These are phyloP conservation scores for Inga oerstediana DNA, from an alignment of 306 rosid genomes.

Conservation along the genomic window DNA sequence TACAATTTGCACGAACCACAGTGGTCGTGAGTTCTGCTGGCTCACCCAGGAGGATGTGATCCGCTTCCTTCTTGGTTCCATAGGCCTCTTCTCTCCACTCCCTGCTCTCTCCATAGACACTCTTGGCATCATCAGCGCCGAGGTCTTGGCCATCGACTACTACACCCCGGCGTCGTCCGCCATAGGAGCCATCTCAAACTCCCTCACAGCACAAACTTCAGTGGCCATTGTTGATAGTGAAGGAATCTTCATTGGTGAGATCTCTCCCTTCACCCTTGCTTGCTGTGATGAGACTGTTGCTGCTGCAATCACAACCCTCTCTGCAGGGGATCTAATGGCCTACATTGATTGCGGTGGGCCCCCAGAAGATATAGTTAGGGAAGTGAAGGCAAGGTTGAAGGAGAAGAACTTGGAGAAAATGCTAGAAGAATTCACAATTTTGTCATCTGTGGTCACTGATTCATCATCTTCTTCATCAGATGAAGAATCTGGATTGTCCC, in stretches of 20 bases:
- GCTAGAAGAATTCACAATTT: slow-evolving; percentile 59
- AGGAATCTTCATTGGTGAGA: slow-evolving; percentile 78
- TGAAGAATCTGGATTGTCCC: slow-evolving; percentile 59
- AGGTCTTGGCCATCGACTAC: slow-evolving; percentile 64
- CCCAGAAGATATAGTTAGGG: slow-evolving; percentile 71
- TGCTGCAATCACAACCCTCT: slow-evolving; percentile 75
- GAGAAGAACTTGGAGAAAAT: slow-evolving; percentile 64
- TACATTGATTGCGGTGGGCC: slow-evolving; percentile 94
- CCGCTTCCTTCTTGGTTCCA: slow-evolving; percentile 77
- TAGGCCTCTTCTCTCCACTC: slow-evolving; percentile 78
- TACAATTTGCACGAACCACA: slow-evolving; percentile 45
- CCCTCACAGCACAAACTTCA: slow-evolving; percentile 70
- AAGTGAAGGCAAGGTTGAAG: slow-evolving; percentile 68
- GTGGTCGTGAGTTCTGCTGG: slow-evolving; percentile 82
- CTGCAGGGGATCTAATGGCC: slow-evolving; percentile 89
- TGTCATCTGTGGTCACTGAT: slow-evolving; percentile 32
- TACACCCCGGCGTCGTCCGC: slow-evolving; percentile 81
- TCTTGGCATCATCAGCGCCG: slow-evolving; percentile 65
- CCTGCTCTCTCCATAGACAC: slow-evolving; percentile 64
- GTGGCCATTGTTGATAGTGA: slow-evolving; percentile 79
- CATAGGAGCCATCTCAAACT: slow-evolving; percentile 58
- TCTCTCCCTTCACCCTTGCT: slow-evolving; percentile 84
- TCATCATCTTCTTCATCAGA: slow-evolving; percentile 75
- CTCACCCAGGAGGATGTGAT: slow-evolving; percentile 86
- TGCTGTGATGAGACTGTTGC: slow-evolving; percentile 77